A percentile compares a stretch with the other conserved stretches of the same genome.
Evolutionary conservation across 139 green algal genomes (phyloP).

Genomic region (Chlorella ohadii): DNA sequence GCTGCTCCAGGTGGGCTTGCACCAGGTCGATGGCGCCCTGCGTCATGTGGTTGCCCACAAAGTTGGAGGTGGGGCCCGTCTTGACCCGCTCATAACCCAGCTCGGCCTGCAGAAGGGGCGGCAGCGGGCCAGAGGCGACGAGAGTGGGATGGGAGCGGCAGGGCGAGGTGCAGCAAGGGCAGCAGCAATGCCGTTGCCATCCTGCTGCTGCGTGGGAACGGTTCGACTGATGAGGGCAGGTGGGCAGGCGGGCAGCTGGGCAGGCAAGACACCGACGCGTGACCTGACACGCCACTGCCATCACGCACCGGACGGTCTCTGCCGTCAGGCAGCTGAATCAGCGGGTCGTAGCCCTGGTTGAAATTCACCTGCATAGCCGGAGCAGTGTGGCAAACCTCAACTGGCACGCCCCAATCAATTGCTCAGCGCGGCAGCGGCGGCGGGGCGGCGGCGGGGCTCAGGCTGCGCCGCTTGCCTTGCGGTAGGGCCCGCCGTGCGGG

Average conservation of each 20-base stretch:
- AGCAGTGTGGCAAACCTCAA: no score
- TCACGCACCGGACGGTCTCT: constrained; percentile 25
- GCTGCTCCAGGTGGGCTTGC: constrained; percentile 47
- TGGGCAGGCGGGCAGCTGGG: no score
- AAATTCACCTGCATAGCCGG: constrained; percentile 26
- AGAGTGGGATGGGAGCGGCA: no score
- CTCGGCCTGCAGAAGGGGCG: constrained; percentile 21
- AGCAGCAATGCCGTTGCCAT: no score
- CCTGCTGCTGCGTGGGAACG: no score
- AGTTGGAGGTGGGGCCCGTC: constrained; percentile 82
- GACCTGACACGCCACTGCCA: no score
- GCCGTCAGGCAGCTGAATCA: constrained; percentile 51
- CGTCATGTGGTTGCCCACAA: constrained; percentile 90
- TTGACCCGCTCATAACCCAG: constrained; percentile 76
- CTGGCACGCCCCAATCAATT: neutral
- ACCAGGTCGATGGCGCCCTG: constrained; percentile 85
- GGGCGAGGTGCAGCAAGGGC: no score
- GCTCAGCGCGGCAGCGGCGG: neutral
- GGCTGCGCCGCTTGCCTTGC: constrained; percentile 52
- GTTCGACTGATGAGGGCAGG: no score
- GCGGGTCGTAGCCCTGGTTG: constrained; percentile 42
- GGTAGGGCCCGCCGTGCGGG: constrained; percentile 79
- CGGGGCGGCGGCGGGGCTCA: no score
- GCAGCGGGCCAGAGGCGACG: neutral
- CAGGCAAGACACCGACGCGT: no score